Conservation (phyloP, 2,329 filamentous ascomycete genomes). For the Bipolaris gigantea region DNA sequence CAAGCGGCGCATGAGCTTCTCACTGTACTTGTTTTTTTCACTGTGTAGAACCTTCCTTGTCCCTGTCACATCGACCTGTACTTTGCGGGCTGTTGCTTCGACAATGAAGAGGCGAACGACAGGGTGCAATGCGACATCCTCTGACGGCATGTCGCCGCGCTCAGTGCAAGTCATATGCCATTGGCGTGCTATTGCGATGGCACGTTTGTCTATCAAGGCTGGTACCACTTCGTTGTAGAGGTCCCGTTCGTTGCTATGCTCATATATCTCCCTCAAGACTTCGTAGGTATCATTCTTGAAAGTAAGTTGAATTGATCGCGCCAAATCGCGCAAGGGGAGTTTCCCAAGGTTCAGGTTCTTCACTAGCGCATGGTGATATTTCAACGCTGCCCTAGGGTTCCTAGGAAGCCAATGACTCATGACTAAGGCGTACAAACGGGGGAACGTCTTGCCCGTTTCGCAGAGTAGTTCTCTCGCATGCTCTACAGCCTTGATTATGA, state of each 20-base stretch:
- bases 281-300: constrained; percentile 26
- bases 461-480: constrained; percentile 49
- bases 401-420: constrained; percentile 46
- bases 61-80: constrained; percentile 6
- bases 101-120: constrained; percentile 35
- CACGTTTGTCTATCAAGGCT: constrained; percentile 30
- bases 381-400: constrained; percentile 21
- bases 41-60: constrained; percentile 9
- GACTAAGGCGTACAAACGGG: constrained; percentile 49
- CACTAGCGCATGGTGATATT: constrained; percentile 32
- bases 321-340: constrained; percentile 31
- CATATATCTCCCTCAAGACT: constrained; percentile 45
- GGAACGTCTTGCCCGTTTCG: constrained; percentile 39
- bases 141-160: constrained; percentile 44
- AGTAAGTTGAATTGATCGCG: constrained; percentile 6
- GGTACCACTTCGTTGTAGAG: constrained; percentile 50
- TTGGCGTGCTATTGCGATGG: constrained; percentile 30
- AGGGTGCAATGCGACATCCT: constrained; percentile 34
- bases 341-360: constrained; percentile 27
- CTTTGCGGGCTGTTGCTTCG: constrained; percentile 19
- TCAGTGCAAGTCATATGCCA: constrained; percentile 48
- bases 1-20: constrained; percentile 40
- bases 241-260: constrained; percentile 38
- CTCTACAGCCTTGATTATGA: constrained; percentile 44
- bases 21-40: constrained; percentile 25